Evolutionary conservation across 2,329 filamentous ascomycete species (phyloP), one percentile per base, ranked within the genome.

Genomic region (Septoria petroselini): DNA sequence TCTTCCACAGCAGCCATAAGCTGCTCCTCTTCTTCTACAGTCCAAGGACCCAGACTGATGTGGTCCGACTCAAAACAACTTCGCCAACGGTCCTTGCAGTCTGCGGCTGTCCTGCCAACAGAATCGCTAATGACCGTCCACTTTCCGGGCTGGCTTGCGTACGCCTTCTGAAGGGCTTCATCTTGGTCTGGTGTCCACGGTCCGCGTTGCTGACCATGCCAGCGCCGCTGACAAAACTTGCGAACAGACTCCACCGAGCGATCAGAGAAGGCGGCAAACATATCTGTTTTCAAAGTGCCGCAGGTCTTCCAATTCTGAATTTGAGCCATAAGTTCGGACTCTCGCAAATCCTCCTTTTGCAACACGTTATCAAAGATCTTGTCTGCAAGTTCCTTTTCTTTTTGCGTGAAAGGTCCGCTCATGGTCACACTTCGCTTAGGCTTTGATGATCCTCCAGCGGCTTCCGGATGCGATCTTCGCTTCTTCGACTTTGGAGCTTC

Each of bases 61-160:
- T 73, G 75, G 4, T 77, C 72, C 15, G 80, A 83, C 38, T 83
- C 70, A 17, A 86, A 69, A 59, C 85, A 82, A 59, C 88, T 85
- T 31, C 82, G 76, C 73, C 83, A 87, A 3, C 85, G 81, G 64
- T 88, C 85, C 42, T 84, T 78, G 44, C 83, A 76, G 62, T 88
- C 84, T 52, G 82, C 78, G 0, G 79, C 74, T 31, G 82, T 77
- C 4, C 86, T 81, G 54, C 82, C 82, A 55, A 87, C 76, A 17
- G 79, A 57, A n/a, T 74, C 71, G 0, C 76, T 80, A 55, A 90
- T 85, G 21, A 73, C 58, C 8, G 75, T 75, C 82, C 85, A 90
- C 51, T 81, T 78, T 12, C 72, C 75, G 1, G 76, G 74, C 41
- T 78, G 66, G n/a, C 67, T 54, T 2, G 74, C 68, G 42, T 77